Percentiles rank a stretch among this genome's conserved stretches.
Evolutionary conservation across 371 early-diverging fungal species (phyloP).

Genomic region (Lichtheimia ornata): DNA sequence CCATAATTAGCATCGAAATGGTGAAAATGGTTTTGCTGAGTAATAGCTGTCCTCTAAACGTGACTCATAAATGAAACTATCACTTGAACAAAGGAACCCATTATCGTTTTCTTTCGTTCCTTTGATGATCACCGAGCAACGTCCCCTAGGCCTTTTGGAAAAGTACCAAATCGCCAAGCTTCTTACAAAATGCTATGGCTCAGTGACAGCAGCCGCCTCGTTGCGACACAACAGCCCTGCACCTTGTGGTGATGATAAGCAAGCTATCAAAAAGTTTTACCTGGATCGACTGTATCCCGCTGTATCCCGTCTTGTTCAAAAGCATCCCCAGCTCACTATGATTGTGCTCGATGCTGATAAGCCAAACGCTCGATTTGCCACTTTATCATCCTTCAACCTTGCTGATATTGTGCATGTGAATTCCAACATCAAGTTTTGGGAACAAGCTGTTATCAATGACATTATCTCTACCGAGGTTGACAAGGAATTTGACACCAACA

Average conservation of each 20-base stretch:
- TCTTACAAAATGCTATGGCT: constrained; percentile 31
- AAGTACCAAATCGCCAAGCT: constrained; percentile 43
- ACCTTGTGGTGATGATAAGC: constrained; percentile 1
- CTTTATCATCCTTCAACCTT: constrained; percentile 22
- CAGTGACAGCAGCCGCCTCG: constrained; percentile 22
- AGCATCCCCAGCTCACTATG: constrained; percentile 27
- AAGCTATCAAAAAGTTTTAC: constrained; percentile 16
- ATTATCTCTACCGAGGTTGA: constrained; percentile 16
- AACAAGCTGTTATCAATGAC: constrained; percentile 4
- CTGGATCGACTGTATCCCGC: constrained; percentile 19
- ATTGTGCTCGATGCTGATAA: constrained; percentile 20
- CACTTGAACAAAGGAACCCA: no score
- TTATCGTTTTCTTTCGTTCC: no score
- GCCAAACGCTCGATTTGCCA: constrained; percentile 26
- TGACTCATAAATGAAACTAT: no score
- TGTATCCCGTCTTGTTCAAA: constrained; percentile 20
- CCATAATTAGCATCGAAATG: no score
- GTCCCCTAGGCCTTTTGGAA: constrained; percentile 32
- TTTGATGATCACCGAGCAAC: constrained; percentile 4
- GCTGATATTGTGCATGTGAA: constrained; percentile 16
- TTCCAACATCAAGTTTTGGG: constrained; percentile 12
- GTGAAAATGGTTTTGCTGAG: no score
- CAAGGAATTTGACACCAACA: constrained; percentile 27
- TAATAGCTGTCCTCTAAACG: no score
- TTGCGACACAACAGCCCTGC: constrained; percentile 15